phyloP scores from a whole-genome alignment of 257 asterid species.

The Lavandula angustifolia region DNA sequence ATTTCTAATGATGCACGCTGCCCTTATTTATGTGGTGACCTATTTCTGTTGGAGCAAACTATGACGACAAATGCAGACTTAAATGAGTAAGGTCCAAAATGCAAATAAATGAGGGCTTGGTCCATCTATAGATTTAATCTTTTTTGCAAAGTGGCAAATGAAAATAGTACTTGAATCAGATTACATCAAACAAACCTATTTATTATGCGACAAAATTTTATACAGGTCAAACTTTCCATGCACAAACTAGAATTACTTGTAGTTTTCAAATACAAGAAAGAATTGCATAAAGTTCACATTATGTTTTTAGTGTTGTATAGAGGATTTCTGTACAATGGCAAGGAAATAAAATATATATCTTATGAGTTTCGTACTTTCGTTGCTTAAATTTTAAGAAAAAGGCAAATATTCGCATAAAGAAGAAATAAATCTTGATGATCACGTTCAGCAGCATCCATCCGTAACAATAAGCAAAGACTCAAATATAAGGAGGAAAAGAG shows the following conservation, averaged over 20 bases:
- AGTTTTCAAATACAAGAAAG: not conserved
- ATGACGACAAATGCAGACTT: not conserved
- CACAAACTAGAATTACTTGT: slow-evolving; percentile 11
- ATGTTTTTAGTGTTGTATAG: no score
- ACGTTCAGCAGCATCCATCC: not conserved
- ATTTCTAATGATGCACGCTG: not conserved
- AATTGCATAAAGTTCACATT: no score
- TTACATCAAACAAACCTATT: not conserved
- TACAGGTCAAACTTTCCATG: not conserved
- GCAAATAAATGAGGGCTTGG: not conserved
- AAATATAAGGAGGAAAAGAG: slow-evolving; percentile 8
- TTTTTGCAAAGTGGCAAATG: not conserved
- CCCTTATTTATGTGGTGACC: not conserved
- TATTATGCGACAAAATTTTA: not conserved
- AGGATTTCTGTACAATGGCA: no score
- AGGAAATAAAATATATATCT: not conserved
- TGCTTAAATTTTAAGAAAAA: slow-evolving; percentile 11
- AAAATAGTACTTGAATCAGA: not conserved
- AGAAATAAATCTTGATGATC: slow-evolving; percentile 3
- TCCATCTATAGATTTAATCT: slow-evolving; percentile 7
- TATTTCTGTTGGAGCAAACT: not conserved
- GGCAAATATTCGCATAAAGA: slow-evolving; percentile 10
- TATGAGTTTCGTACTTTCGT: slow-evolving; percentile 4
- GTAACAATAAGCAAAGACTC: slow-evolving; percentile 3
- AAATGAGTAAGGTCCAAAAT: not conserved